Evolutionary conservation across 805 yeast species (phyloP).

Genomic region (Clavispora santaluciae): DNA sequence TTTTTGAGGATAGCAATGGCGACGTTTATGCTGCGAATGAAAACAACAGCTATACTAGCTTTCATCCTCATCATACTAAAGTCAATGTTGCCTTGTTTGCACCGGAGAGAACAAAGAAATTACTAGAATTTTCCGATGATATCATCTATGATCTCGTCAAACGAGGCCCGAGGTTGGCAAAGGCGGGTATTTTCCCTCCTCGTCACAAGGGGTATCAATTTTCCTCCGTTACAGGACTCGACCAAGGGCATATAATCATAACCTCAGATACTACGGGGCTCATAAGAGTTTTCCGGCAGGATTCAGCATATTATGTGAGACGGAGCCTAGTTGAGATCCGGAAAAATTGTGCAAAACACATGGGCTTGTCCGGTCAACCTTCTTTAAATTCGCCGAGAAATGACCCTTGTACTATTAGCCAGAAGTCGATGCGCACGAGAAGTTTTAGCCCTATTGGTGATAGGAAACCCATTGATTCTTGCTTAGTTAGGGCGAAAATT

Average conservation of each 20-base stretch:
- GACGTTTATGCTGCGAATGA: conserved; percentile 36
- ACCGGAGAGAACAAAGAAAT: conserved; percentile 60
- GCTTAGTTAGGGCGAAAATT: not conserved
- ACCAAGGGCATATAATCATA: conserved; percentile 52
- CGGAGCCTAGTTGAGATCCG: conserved; percentile 17
- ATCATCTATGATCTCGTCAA: conserved; percentile 60
- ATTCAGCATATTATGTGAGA: conserved; percentile 49
- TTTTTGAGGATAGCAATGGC: conserved; percentile 21
- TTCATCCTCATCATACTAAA: conserved; percentile 70
- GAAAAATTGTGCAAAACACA: conserved; percentile 3
- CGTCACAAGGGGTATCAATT: conserved; percentile 1
- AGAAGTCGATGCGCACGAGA: not conserved
- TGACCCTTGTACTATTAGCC: not conserved
- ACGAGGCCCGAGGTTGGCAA: conserved; percentile 14
- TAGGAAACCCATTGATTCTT: not conserved
- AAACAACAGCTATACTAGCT: conserved; percentile 59
- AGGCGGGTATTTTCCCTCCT: conserved; percentile 4
- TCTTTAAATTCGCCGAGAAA: no score
- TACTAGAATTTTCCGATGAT: conserved; percentile 72
- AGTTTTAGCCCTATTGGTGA: conserved; percentile 1
- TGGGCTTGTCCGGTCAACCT: no score
- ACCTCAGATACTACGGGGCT: conserved; percentile 72
- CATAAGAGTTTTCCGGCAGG: conserved; percentile 77
- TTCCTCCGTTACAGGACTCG: conserved; percentile 4
- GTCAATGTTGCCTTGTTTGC: conserved; percentile 79